These are phyloP conservation scores for Trypanosoma cruzi DNA, from an alignment of 208 protist species.

Conservation along the genomic window DNA sequence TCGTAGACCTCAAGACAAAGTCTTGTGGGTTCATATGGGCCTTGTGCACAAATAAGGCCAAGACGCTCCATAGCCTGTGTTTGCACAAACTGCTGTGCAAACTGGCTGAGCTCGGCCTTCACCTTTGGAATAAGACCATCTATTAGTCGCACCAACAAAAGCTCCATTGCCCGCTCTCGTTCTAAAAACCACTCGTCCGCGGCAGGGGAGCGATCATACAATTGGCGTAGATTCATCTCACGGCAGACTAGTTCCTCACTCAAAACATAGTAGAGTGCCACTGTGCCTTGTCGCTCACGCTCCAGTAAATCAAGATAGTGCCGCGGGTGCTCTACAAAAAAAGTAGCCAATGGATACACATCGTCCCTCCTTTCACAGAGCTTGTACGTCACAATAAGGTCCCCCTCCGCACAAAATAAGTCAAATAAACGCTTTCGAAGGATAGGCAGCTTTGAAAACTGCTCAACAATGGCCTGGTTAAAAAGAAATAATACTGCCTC, in stretches of 20 bases:
- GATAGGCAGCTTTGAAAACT: constrained; percentile 76
- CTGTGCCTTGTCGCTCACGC: constrained; percentile 62
- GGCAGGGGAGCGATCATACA: constrained; percentile 37
- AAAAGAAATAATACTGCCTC: constrained; percentile 65
- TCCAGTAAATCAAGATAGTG: constrained; percentile 78
- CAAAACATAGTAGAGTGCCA: constrained; percentile 73
- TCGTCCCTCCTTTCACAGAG: constrained; percentile 46
- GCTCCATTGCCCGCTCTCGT: constrained; percentile 59
- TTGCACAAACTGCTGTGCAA: constrained; percentile 51
- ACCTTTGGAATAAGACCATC: constrained; percentile 63
- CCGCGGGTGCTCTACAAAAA: constrained; percentile 72
- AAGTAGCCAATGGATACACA: constrained; percentile 64
- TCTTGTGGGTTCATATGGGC: constrained; percentile 67
- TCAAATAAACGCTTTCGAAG: constrained; percentile 67
- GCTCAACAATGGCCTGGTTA: constrained; percentile 76
- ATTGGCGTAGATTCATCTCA: constrained; percentile 53
- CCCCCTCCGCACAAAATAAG: constrained; percentile 77
- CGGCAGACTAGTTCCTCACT: constrained; percentile 67
- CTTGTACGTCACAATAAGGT: constrained; percentile 77
- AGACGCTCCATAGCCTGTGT: constrained; percentile 48
- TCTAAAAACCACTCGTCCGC: constrained; percentile 62
- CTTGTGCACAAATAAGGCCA: constrained; percentile 55
- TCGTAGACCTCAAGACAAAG: constrained; percentile 61
- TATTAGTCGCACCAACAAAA: constrained; percentile 58
- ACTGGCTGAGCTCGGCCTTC: constrained; percentile 54